Evolutionary conservation across 768 basidiomycete species (phyloP).

Genomic region (Mycena galopus): DNA sequence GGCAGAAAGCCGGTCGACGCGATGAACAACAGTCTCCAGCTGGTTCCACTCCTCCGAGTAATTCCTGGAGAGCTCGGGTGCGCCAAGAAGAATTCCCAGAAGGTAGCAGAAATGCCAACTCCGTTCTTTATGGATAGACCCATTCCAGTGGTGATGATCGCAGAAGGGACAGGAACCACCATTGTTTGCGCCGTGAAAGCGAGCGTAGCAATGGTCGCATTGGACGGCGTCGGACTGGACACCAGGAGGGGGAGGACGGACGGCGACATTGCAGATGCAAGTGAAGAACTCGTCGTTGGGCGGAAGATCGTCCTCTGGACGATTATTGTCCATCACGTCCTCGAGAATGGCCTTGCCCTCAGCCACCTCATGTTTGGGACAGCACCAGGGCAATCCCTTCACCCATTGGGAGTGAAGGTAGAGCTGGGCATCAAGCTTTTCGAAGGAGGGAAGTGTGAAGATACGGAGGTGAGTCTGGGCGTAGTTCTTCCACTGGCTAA

Average conservation of each 20-base stretch:
- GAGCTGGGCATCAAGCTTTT: conserved; percentile 78
- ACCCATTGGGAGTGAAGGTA: conserved; percentile 78
- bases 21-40: conserved; percentile 83
- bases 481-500: conserved; percentile 81
- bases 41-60: conserved; percentile 88
- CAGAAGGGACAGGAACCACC: conserved; percentile 94
- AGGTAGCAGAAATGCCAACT: conserved; percentile 89
- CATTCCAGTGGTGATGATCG: conserved; percentile 93
- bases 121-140: conserved; percentile 84
- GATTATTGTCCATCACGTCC: conserved; percentile 82
- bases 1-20: conserved; percentile 79
- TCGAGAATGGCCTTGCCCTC: conserved; percentile 77
- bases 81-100: conserved; percentile 74
- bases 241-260: conserved; percentile 84
- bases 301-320: conserved; percentile 83
- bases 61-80: conserved; percentile 83
- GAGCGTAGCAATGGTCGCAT: conserved; percentile 89
- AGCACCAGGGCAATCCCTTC: conserved; percentile 84
- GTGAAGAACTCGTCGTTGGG: conserved; percentile 87
- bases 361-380: conserved; percentile 71
- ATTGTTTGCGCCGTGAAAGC: conserved; percentile 89
- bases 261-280: conserved; percentile 83
- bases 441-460: conserved; percentile 80
- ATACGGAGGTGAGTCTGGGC: conserved; percentile 78
- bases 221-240: conserved; percentile 86